phyloP scores from a whole-genome alignment of 2,329 filamentous ascomycete species.

The Monilinia fructicola region DNA sequence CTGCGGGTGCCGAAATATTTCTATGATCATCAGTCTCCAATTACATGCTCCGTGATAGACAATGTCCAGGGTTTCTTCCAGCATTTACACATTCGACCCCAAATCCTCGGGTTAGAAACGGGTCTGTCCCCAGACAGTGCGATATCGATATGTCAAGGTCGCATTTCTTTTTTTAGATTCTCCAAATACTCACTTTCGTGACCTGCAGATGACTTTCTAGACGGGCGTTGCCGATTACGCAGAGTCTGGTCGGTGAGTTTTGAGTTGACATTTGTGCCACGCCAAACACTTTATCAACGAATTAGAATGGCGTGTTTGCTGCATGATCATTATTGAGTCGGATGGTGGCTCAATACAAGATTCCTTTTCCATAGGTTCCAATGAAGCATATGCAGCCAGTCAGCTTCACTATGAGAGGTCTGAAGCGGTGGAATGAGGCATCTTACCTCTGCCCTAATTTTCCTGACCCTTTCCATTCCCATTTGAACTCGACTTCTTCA shows the following conservation, averaged over 20 bases:
- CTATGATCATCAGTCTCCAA: not conserved
- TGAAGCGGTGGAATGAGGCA: not conserved
- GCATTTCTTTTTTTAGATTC: not conserved
- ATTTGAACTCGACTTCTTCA: not conserved
- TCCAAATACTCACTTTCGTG: not conserved
- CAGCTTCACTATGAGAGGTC: constrained; percentile 13
- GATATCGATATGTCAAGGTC: not conserved
- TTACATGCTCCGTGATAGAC: not conserved
- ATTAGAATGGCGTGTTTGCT: not conserved
- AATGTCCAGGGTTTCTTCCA: not conserved
- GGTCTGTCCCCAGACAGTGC: not conserved
- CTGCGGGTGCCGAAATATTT: constrained; percentile 12
- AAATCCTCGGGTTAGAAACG: not conserved
- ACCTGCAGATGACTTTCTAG: constrained; percentile 6
- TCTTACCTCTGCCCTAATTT: not conserved
- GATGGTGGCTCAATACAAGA: not conserved
- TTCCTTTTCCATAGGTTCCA: not conserved
- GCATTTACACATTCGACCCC: not conserved
- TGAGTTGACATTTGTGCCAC: constrained; percentile 16
- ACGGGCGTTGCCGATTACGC: constrained; percentile 1
- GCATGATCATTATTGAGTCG: not conserved
- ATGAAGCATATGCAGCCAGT: constrained; percentile 9
- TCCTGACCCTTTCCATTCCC: not conserved
- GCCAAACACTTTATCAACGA: constrained; percentile 5
- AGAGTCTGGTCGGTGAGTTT: constrained; percentile 17